Percentiles rank a stretch among this genome's conserved stretches.
These are phyloP conservation scores for Coniosporium uncinatum DNA, from an alignment of 2,329 filamentous ascomycete species.

Conservation along the genomic window DNA sequence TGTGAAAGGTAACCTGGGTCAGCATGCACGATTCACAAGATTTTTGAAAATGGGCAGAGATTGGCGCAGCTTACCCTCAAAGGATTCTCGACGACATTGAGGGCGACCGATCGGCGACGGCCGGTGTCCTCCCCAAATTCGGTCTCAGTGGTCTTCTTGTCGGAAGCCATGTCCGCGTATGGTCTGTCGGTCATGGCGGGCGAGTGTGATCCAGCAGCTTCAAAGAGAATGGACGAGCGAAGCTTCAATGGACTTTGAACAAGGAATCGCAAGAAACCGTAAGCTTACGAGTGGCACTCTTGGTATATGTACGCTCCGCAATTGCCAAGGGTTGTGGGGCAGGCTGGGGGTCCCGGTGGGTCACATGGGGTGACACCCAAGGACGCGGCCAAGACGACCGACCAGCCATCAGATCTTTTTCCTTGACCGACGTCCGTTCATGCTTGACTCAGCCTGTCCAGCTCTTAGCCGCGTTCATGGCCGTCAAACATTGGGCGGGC, in stretches of 20 bases:
- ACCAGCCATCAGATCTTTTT: too few species aligned
- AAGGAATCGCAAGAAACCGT: background rate
- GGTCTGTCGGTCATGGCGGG: background rate
- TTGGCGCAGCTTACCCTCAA: constrained; percentile 27
- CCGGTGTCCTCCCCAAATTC: constrained; percentile 9
- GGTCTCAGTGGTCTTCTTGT: background rate
- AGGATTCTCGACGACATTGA: constrained; percentile 42
- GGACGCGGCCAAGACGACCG: too few species aligned
- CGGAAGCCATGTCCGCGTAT: background rate
- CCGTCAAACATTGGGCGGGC: too few species aligned
- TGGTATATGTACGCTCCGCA: background rate
- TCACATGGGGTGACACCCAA: too few species aligned
- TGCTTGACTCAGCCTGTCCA: too few species aligned
- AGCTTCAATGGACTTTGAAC: background rate
- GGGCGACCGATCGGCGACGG: constrained; percentile 31
- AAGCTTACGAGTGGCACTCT: background rate
- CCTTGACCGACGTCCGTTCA: too few species aligned
- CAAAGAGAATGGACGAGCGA: background rate
- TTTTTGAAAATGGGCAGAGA: background rate
- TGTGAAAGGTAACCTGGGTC: constrained; percentile 11
- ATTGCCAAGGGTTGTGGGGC: too few species aligned
- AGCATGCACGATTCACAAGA: too few species aligned
- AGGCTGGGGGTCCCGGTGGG: too few species aligned
- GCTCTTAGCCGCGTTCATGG: too few species aligned
- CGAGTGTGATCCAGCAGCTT: background rate